Base-by-base conservation (phyloP, 192 early-diverging fungal species). In the Funneliformis geosporum region DNA sequence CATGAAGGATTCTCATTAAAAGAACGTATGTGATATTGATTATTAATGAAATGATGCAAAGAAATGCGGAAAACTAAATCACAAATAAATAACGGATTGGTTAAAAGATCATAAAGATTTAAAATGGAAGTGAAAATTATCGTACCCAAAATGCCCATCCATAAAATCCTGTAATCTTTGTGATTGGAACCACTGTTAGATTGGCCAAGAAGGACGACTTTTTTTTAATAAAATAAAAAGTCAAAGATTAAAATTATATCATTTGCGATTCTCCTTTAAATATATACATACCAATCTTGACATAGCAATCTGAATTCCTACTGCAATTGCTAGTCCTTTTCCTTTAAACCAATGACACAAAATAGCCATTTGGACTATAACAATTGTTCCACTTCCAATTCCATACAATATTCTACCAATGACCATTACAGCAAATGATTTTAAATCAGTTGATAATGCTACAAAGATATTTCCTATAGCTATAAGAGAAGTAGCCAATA, bases 271-370 rank as follows among this genome's bases (percentile, higher is more conserved):
- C n/a, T n/a, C n/a, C n/a, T n/a, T n/a, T n/a, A n/a, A n/a, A n/a
- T n/a, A n/a, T n/a, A n/a, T 70, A 46, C 42, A 61, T 84, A 84
- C 83, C 68, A 92, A 78, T 33, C 91, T 90, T 60, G 89, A 88
- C 10, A 87, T 86, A 14, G 91, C 88, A 28, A 92, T 84, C 83
- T 90, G 89, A 23, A 92, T 82, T 1, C 88, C 89, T 43, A 92
- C 85, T 11, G 87, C 89, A 18, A 87, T 83, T 5, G 91, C 88
- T 50, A 92, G 79, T 1, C 87, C 87, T 66, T 87, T 87, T 59
- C 91, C 90, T 33, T 79, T 86, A 78, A 92, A 92, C 91, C 91
- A 92, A 85, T 90, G 88, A 64, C 90, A 88, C 0, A 92, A 76
- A 27, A 92, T 92, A n/a, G 90, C 90, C 65, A 90, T 88, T 81